phyloP scores from a whole-genome alignment of 805 yeast genomes.

The Kazachstania taianensis region DNA sequence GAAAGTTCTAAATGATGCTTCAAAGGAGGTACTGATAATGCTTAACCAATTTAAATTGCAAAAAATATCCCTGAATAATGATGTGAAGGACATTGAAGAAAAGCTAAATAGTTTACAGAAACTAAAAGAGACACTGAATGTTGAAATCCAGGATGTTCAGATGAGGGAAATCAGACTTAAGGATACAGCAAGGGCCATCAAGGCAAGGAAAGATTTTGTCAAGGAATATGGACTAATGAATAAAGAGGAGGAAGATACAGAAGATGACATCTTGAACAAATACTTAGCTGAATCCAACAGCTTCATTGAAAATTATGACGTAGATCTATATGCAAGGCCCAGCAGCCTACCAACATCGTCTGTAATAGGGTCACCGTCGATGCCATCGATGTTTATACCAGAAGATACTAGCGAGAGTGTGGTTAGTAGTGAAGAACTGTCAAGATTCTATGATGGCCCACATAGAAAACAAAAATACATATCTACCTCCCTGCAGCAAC shows the following conservation, averaged over 20 bases:
- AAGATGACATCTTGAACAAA: slow-evolving; percentile 5
- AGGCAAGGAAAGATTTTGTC: slow-evolving; percentile 32
- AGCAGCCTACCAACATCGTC: slow-evolving; percentile 4
- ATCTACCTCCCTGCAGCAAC: slow-evolving; percentile 6
- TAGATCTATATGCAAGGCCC: slow-evolving; percentile 1
- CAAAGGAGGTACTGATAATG: slow-evolving; percentile 33
- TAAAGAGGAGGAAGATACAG: slow-evolving; percentile 3
- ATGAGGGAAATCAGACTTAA: slow-evolving; percentile 43
- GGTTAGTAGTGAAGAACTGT: slow-evolving; percentile 1
- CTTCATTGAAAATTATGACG: slow-evolving; percentile 3
- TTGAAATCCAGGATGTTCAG: slow-evolving; percentile 44
- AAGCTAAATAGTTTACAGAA: slow-evolving; percentile 39
- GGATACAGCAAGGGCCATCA: slow-evolving; percentile 33
- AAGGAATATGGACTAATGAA: slow-evolving; percentile 28
- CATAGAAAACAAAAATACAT: slow-evolving; percentile 6
- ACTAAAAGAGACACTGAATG: slow-evolving; percentile 39
- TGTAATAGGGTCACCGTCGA: slow-evolving; percentile 1
- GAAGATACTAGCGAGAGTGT: slow-evolving; percentile 3
- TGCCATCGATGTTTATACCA: slow-evolving; percentile 4
- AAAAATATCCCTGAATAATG: slow-evolving; percentile 53
- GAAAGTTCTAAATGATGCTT: slow-evolving; percentile 30
- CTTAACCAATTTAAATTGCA: slow-evolving; percentile 49
- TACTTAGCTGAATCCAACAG: slow-evolving; percentile 5
- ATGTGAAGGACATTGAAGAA: slow-evolving; percentile 50
- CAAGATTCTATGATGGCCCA: slow-evolving; percentile 6